A percentile compares a stretch with the other conserved stretches of the same genome.
phyloP scores from a whole-genome alignment of 805 yeast species.

The Blastobotrys muscicola region DNA sequence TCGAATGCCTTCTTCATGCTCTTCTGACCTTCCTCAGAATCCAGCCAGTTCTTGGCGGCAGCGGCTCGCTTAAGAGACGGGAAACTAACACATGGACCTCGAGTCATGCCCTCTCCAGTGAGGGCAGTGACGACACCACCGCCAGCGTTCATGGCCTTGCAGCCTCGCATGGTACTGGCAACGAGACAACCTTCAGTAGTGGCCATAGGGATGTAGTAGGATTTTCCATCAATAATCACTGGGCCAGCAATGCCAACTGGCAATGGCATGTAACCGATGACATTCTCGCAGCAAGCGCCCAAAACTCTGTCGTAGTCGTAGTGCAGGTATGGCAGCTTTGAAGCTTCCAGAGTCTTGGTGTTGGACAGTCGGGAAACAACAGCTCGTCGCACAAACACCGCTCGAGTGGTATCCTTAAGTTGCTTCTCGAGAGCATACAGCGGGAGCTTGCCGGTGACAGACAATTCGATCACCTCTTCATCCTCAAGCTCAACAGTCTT shows the following conservation, averaged over 20 bases:
- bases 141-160: conserved; percentile 94
- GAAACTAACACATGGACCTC: conserved; percentile 97
- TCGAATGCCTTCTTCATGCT: conserved; percentile 81
- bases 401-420: conserved; percentile 79
- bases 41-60: conserved; percentile 90
- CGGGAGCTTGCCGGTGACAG: conserved; percentile 70
- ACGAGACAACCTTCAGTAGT: conserved; percentile 98
- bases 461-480: conserved; percentile 66
- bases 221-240: conserved; percentile 75
- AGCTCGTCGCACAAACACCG: conserved; percentile 85
- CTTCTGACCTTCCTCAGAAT: conserved; percentile 86
- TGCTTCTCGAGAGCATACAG: conserved; percentile 91
- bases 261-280: conserved; percentile 89
- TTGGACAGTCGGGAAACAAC: conserved; percentile 79
- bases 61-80: conserved; percentile 81
- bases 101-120: conserved; percentile 96
- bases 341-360: conserved; percentile 67
- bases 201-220: conserved; percentile 95
- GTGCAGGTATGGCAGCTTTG: conserved; percentile 64
- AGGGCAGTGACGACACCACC: conserved; percentile 92
- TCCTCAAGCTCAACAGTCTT: conserved; percentile 54
- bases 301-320: conserved; percentile 94
- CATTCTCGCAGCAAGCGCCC: conserved; percentile 99
- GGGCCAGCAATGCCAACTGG: conserved; percentile 99
- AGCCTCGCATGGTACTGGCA: conserved; percentile 98